Evolutionary conservation across 2,329 filamentous ascomycete species (phyloP), one percentile per base, ranked within the genome.

Genomic region (Fusarium pininemorale): DNA sequence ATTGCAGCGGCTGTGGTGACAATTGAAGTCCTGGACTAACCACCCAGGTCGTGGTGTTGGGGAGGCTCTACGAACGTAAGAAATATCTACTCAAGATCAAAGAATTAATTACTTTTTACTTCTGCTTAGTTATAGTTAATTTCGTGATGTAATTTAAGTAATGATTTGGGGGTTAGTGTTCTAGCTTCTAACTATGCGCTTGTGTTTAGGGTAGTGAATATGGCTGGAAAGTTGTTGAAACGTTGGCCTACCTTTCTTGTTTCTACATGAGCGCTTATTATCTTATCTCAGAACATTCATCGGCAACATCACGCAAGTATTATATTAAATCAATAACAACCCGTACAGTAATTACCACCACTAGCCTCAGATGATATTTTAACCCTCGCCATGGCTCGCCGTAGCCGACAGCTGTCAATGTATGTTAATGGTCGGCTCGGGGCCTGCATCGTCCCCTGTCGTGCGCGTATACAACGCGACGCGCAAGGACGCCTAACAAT

Each of bases 41-140:
- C 1, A 9, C 32, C 32, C 1, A 35, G 1, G 3, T 35, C 32
- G 14, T 16, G 14, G 32, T 35, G 0, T 18, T 5, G 1, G 16
- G 8, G 1, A 18, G 0, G 9, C 0, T 16, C 4, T 5, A 37
- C 1, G 0, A 37, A 0, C 10, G 16, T 0, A 37, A 1, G 35
- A 18, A 37, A 18, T 10, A 9, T 37, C 1, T 37, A 1, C 16
- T 10, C 16, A 9, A 1, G 15, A 18, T 37, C 0, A 37, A 5
- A 9, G 10, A 18, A 0, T 37, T 0, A 18, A 16, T 10, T 1
- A 18, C 9, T 1, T 37, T 37, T 0, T 18, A 6, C 9, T 37
- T 37, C 16, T 16, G 7, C 16, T 26, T 1, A 26, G 5, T 20
- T 26, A 5, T 5, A 45, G 16, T 18, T 45, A 18, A 26, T 3